Evolutionary conservation across 2,329 filamentous ascomycete genomes (phyloP).

Genomic region (Fusarium sp.): DNA sequence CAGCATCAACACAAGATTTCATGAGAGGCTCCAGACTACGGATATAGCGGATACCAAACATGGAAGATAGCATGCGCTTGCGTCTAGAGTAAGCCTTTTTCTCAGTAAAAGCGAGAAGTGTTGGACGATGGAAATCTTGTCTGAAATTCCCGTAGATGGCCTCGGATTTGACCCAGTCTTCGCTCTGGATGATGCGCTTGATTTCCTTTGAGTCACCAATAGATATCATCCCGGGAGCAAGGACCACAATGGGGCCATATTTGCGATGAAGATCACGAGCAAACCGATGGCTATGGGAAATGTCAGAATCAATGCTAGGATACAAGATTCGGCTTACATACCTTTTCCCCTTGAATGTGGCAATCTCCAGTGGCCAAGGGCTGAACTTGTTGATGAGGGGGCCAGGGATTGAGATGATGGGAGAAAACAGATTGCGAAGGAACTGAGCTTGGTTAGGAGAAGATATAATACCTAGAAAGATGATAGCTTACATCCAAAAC

Average conservation of each 20-base stretch:
- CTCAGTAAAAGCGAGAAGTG: not conserved
- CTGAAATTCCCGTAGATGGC: conserved; percentile 1
- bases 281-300: not conserved
- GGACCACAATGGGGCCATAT: conserved; percentile 1
- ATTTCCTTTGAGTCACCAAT: not conserved
- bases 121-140: not conserved
- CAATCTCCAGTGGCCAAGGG: not conserved
- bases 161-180: conserved; percentile 2
- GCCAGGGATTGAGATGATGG: not conserved
- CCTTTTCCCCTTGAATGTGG: not conserved
- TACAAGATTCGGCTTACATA: accelerated
- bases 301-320: not conserved
- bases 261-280: not conserved
- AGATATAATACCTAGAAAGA: not conserved
- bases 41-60: conserved; percentile 1
- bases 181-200: not conserved
- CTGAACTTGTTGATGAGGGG: not conserved
- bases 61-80: conserved; percentile 1
- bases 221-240: not conserved
- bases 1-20: not conserved
- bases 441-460: not conserved
- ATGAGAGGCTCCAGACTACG: conserved; percentile 3
- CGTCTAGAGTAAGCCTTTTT: not conserved
- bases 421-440: not conserved
- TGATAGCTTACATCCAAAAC: not conserved